Base-by-base conservation (phyloP, 208 protist genomes). In the Leishmania amazonensis region DNA sequence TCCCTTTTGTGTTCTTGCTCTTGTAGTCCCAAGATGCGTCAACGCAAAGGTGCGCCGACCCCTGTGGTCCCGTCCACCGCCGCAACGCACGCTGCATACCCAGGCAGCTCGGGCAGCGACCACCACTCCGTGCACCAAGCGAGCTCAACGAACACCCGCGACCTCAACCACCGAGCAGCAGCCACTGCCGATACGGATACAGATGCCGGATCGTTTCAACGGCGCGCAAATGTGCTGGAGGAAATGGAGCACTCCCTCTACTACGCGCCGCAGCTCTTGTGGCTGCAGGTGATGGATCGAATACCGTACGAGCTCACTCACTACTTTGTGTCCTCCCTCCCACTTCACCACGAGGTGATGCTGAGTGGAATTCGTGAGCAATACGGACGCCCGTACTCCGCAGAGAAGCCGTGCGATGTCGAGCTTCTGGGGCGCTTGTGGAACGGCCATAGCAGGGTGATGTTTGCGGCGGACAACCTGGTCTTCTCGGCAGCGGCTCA, bases 391-490 rank as follows among this genome's bases (percentile, higher is more conserved):
- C 68, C 83, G 24, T 94, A 89, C 83, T 9, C 72, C 17, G 67
- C 51, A 2, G 64, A 77, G 40, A 72, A 75, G 7, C 38, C 62
- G 7, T 79, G 42, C 24, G 84, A 96, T 76, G 80, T 90, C 58
- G 76, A 83, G 45, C 65, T 93, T 81, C 81, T 96, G 53, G 40
- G 76, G 21, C 85, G 76, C 7, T 80, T 96, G 40, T 96, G 92
- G 91, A 82, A 84, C 28, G 85, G 64, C 2, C 90, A 94, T 79
- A 82, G 87, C 71, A 77, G 83, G 4, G 71, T 90, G 8, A 68
- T 84, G 51, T 86, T 90, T 45, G 82, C 65, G 13, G 38, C 45
- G 11, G 80, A 83, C 5, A 38, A 47, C 4, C 40, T 79, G 28
- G 72, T 40, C 28, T 89, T 89, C 76, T 78, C 75, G 11, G 65